Conservation (phyloP, 2,329 filamentous ascomycete species). For the Fonsecaea nubica region DNA sequence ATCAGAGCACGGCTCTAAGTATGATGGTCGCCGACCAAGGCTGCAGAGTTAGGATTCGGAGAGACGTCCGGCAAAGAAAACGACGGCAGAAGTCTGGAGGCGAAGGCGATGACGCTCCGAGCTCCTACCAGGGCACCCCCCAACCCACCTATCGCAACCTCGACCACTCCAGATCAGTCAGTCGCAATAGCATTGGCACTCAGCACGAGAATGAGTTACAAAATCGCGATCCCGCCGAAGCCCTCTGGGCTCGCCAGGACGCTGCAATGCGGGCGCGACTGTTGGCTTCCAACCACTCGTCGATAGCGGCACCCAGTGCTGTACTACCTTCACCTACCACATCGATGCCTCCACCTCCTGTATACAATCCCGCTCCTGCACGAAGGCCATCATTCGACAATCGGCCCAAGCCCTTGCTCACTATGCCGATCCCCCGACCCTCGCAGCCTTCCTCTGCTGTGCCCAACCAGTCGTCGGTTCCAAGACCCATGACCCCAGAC, state of each 20-base stretch:
- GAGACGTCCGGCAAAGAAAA: conserved; percentile 90
- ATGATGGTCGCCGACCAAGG: conserved; percentile 94
- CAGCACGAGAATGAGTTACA: conserved; percentile 22
- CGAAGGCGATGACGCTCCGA: conserved; percentile 32
- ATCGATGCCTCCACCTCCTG: conserved; percentile 33
- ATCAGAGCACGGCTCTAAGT: conserved; percentile 86
- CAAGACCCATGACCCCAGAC: conserved; percentile 17
- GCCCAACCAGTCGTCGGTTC: conserved; percentile 1
- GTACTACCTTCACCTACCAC: conserved; percentile 19
- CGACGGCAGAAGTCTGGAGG: conserved; percentile 51
- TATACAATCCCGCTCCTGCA: conserved; percentile 8
- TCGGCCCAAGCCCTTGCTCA: conserved; percentile 4
- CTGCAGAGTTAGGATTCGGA: conserved; percentile 91
- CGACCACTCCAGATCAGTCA: conserved; percentile 34
- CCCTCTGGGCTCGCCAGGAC: conserved; percentile 20
- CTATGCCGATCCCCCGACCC: conserved; percentile 12
- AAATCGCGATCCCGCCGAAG: neutral
- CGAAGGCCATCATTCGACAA: conserved; percentile 13
- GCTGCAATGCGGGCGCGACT: neutral
- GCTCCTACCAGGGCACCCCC: conserved; percentile 32
- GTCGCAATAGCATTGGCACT: conserved; percentile 35
- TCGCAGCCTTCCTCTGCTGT: conserved; percentile 7
- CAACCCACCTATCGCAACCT: conserved; percentile 22
- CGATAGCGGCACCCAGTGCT: conserved; percentile 20
- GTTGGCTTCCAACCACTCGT: neutral